These are phyloP conservation scores for Tulasnella sp. DNA, from an alignment of 768 basidiomycete genomes.

Conservation along the genomic window DNA sequence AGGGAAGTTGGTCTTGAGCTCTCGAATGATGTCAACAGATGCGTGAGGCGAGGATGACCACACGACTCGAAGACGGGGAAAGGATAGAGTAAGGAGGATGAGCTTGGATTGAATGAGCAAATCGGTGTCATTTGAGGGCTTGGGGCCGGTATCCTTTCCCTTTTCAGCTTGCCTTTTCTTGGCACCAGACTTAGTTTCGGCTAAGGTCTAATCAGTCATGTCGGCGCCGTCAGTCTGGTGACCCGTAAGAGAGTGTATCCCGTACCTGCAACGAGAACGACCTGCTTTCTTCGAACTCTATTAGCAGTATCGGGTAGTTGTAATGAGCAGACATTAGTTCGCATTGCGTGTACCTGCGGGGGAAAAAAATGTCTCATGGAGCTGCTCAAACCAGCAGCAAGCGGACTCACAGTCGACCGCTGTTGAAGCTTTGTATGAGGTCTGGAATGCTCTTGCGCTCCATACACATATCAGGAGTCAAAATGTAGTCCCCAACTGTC, in stretches of 20 bases:
- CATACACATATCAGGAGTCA: slow-evolving; percentile 92
- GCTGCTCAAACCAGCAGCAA: background rate
- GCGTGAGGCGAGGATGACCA: slow-evolving; percentile 97
- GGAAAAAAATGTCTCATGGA: background rate
- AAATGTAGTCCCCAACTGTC: slow-evolving; percentile 92
- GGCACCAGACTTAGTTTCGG: slow-evolving; percentile 34
- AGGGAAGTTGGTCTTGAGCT: slow-evolving; percentile 72
- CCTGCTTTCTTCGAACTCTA: slow-evolving; percentile 98
- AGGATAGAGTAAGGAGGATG: slow-evolving; percentile 80
- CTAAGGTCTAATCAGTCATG: slow-evolving; percentile 36
- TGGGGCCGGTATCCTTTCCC: background rate
- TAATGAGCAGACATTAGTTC: slow-evolving; percentile 96
- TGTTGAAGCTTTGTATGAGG: slow-evolving; percentile 88
- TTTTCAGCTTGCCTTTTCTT: slow-evolving; percentile 23
- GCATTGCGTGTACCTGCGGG: slow-evolving; percentile 85
- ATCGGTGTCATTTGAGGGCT: slow-evolving; percentile 20
- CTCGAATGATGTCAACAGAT: slow-evolving; percentile 86
- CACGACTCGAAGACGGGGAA: slow-evolving; percentile 88
- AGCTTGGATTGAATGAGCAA: slow-evolving; percentile 80
- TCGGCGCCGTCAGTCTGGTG: background rate
- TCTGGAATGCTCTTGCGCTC: slow-evolving; percentile 95
- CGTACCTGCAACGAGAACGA: slow-evolving; percentile 83
- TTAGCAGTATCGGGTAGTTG: slow-evolving; percentile 86
- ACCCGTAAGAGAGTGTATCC: slow-evolving; percentile 20
- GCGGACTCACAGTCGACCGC: slow-evolving; percentile 76